phyloP scores from a whole-genome alignment of 495 filamentous ascomycete genomes.

The Aspergillus incahuasiensis region DNA sequence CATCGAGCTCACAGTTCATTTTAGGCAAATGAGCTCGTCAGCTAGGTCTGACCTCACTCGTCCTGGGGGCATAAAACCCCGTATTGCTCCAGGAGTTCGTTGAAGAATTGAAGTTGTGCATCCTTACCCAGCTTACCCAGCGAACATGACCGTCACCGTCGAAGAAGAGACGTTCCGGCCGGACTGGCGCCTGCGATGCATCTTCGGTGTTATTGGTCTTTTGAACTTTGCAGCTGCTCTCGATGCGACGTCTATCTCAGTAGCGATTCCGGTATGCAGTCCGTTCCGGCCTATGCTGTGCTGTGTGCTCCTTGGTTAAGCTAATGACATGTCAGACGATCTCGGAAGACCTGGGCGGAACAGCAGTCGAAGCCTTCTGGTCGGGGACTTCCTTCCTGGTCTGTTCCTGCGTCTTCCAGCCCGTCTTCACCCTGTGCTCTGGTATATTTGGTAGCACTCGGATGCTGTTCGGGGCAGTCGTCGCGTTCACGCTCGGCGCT shows the following conservation, averaged over 20 bases:
- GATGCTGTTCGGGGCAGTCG: constrained; percentile 34
- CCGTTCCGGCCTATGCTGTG: too few relatives aligned
- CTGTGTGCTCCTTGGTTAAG: too few relatives aligned
- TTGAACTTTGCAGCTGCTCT: constrained; percentile 53
- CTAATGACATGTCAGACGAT: too few relatives aligned
- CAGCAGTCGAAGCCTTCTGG: constrained; percentile 43
- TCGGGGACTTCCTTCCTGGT: constrained; percentile 45
- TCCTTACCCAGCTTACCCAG: too few relatives aligned
- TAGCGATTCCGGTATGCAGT: background rate
- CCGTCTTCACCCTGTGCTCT: constrained; percentile 36
- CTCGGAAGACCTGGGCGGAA: too few relatives aligned
- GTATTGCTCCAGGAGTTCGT: too few relatives aligned
- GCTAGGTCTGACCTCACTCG: too few relatives aligned
- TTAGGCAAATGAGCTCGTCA: too few relatives aligned
- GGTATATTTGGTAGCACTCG: constrained; percentile 49
- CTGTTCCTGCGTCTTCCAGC: constrained; percentile 37
- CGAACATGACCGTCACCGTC: too few relatives aligned
- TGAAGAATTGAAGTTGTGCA: too few relatives aligned
- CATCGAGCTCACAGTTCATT: too few relatives aligned
- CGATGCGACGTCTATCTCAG: constrained; percentile 34
- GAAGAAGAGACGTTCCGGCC: background rate
- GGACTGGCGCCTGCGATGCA: constrained; percentile 1
- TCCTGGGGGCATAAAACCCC: too few relatives aligned
- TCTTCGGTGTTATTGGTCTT: constrained; percentile 16
- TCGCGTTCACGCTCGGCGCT: constrained; percentile 37